Conservation (phyloP, 495 filamentous ascomycete genomes). For the Aspergillus conjunctus region DNA sequence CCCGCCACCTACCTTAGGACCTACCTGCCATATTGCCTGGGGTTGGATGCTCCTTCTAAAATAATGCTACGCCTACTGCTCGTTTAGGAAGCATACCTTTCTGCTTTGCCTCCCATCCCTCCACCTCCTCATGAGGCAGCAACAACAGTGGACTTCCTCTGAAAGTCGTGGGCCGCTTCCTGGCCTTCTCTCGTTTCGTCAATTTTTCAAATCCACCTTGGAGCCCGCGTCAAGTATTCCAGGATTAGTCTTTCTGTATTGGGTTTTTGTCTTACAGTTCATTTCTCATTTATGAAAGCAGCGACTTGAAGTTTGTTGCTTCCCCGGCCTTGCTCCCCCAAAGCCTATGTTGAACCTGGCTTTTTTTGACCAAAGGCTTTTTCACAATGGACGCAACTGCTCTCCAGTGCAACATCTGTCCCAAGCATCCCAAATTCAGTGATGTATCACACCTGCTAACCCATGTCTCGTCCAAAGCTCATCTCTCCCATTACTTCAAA, state of each 20-base stretch:
- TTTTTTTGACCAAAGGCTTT: slow-evolving; percentile 16
- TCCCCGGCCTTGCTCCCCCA: slow-evolving; percentile 6
- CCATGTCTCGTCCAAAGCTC: slow-evolving; percentile 82
- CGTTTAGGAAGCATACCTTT: neutral
- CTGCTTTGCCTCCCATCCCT: neutral
- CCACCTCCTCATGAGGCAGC: slow-evolving; percentile 15
- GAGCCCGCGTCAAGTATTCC: neutral
- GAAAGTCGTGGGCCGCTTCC: slow-evolving; percentile 15
- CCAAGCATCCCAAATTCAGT: slow-evolving; percentile 75
- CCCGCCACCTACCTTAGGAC: no score
- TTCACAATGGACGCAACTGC: slow-evolving; percentile 56
- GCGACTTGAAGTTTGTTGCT: slow-evolving; percentile 18
- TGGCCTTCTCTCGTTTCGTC: slow-evolving; percentile 11
- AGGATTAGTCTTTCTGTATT: slow-evolving; percentile 28
- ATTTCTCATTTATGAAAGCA: slow-evolving; percentile 23
- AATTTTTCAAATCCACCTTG: slow-evolving; percentile 13
- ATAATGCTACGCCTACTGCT: slow-evolving; percentile 6
- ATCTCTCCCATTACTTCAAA: slow-evolving; percentile 75
- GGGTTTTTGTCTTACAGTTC: slow-evolving; percentile 23
- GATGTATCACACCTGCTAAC: slow-evolving; percentile 88
- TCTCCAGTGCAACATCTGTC: slow-evolving; percentile 78
- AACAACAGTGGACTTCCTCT: slow-evolving; percentile 5
- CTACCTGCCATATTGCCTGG: no score
- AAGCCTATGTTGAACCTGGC: slow-evolving; percentile 1
- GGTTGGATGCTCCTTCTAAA: slow-evolving; percentile 24